phyloP scores from a whole-genome alignment of 768 basidiomycete species.

The Boletus vinaceobasis region DNA sequence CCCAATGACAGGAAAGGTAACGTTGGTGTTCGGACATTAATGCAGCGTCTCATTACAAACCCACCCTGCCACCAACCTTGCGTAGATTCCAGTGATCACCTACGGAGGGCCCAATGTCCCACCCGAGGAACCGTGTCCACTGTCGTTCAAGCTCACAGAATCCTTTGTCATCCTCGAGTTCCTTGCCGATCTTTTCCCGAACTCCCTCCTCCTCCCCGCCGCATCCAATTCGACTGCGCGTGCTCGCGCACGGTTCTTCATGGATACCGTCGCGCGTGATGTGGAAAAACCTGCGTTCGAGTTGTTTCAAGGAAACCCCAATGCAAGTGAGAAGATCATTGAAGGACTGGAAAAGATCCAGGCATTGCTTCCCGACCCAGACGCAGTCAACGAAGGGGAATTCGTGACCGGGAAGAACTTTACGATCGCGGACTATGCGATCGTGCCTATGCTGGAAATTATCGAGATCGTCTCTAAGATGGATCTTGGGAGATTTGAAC shows the following conservation, averaged over 20 bases:
- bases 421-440: conserved; percentile 57
- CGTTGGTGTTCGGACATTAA: background rate
- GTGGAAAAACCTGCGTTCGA: background rate
- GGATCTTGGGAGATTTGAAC: conserved; percentile 47
- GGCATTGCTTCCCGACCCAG: conserved; percentile 33
- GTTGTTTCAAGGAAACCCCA: background rate
- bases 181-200: conserved; percentile 54
- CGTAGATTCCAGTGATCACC: conserved; percentile 53
- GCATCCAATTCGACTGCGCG: conserved; percentile 45
- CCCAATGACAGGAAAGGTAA: conserved; percentile 56
- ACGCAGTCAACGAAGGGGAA: conserved; percentile 36
- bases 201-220: conserved; percentile 45
- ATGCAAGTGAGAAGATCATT: conserved; percentile 24
- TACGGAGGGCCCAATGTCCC: conserved; percentile 56
- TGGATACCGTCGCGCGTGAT: conserved; percentile 45
- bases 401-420: conserved; percentile 39
- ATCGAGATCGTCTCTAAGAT: conserved; percentile 40
- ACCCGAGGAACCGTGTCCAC: conserved; percentile 53
- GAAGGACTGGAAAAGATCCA: background rate
- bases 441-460: conserved; percentile 54
- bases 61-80: background rate
- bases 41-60: background rate
- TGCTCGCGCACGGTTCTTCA: conserved; percentile 60
- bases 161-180: conserved; percentile 64
- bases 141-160: conserved; percentile 59